Base-by-base conservation (phyloP, 805 yeast species). In the Hanseniaspora jakobsenii region DNA sequence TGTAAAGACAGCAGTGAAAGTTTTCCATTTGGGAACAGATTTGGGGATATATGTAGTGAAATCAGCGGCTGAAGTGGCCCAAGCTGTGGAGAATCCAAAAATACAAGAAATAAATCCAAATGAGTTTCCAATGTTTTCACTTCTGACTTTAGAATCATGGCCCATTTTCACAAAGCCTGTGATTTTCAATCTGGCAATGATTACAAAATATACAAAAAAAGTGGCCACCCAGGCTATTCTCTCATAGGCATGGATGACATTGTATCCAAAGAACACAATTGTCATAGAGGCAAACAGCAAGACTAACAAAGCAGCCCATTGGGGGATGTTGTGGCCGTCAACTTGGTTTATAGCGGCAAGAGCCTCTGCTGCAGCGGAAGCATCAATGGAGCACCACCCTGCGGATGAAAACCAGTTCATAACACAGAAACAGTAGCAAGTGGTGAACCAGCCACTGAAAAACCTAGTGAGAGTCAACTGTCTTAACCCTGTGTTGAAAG, bases 321-420 rank as follows among this genome's bases (percentile, higher is more conserved):
- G 81, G 31, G 96, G 95, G 52, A 80, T 66, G 49, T 67, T 54
- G 48, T 64, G 64, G 37, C 66, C 64, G 17, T 9, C 17, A 38
- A 65, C 62, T 49, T 62, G 66, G 66, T 84, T 84, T 49, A 87
- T 79, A 58, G 81, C 75, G 63, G 80, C 77, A 48, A 86, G 67
- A 50, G 86, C 66, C 61, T 84, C 91, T 18, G 95, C 94, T 28
- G 91, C 77, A 24, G 86, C 81, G 74, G 86, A 81, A 50, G 82
- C 83, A 63, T 87, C 86, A 38, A 85, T 89, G 8, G 94, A 84
- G 63, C 91, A 82, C 96, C 96, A 87, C 54, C 96, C 95, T 46
- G 85, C 75, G 72, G 94, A 83, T 22, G 94, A 87, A 50, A 87
- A 62, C 55, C 77, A 72, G 58, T 86, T 85, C 59, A 87, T 68